Percentiles rank a stretch among this genome's conserved stretches.
phyloP scores from a whole-genome alignment of 2,329 filamentous ascomycete genomes.

The Talaromyces sp. region DNA sequence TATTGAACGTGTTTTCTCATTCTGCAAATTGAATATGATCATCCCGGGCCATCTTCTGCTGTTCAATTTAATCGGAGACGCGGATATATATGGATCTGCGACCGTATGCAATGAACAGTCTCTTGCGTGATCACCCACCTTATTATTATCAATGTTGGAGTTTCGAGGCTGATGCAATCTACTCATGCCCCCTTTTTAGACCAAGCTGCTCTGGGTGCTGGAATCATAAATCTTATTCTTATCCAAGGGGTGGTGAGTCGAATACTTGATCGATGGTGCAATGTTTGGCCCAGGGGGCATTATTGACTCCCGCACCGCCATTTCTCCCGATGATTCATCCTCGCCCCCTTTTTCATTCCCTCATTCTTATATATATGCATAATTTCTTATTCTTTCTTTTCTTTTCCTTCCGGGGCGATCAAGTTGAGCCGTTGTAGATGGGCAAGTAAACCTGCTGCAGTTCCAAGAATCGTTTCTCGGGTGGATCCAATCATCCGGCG shows the following conservation, averaged over 20 bases:
- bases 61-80: background rate
- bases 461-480: background rate
- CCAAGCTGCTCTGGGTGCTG: slow-evolving; percentile 19
- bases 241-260: slow-evolving; percentile 31
- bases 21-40: no score
- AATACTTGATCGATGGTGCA: slow-evolving; percentile 28
- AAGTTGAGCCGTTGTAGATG: background rate
- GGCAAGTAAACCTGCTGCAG: background rate
- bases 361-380: background rate
- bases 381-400: background rate
- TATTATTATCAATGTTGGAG: background rate
- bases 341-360: background rate
- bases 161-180: background rate
- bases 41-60: background rate
- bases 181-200: slow-evolving; percentile 6
- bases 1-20: no score
- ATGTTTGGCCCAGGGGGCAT: slow-evolving; percentile 11
- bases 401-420: background rate
- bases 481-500: slow-evolving; percentile 11
- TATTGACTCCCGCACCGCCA: slow-evolving; percentile 27
- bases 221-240: slow-evolving; percentile 16
- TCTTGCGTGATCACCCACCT: background rate
- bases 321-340: slow-evolving; percentile 1
- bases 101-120: slow-evolving; percentile 5
- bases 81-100: background rate